Percentiles rank a stretch among this genome's conserved stretches.
Evolutionary conservation across 768 basidiomycete species (phyloP).

Genomic region (Clavulina sp.): DNA sequence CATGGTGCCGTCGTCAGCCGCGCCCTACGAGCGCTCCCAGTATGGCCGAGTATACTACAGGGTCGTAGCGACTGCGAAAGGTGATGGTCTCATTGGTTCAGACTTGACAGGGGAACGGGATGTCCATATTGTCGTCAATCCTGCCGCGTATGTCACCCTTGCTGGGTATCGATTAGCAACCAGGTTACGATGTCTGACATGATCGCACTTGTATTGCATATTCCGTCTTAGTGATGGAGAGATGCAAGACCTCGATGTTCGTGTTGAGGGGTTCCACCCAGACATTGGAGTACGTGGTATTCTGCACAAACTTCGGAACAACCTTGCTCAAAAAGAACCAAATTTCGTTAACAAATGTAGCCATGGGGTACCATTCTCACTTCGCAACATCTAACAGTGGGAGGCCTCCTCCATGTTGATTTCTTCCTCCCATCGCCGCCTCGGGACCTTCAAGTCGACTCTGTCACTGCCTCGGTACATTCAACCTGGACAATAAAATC

Average conservation of each 20-base stretch:
- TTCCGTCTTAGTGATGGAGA: conserved; percentile 4
- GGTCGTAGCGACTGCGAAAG: background rate
- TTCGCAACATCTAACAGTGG: conserved; percentile 11
- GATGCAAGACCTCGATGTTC: conserved; percentile 9
- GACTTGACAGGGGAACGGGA: background rate
- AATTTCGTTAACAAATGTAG: background rate
- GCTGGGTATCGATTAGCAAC: no score
- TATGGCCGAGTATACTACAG: conserved; percentile 11
- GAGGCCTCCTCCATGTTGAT: background rate
- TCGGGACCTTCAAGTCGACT: background rate
- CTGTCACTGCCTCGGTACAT: background rate
- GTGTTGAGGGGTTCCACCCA: background rate
- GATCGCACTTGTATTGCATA: background rate
- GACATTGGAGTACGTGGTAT: background rate
- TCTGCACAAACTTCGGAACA: background rate
- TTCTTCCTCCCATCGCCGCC: conserved; percentile 6
- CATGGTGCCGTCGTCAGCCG: conserved; percentile 10
- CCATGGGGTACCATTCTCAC: conserved; percentile 11
- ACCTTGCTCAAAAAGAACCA: background rate
- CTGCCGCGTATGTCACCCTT: background rate
- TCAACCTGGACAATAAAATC: background rate
- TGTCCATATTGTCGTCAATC: background rate
- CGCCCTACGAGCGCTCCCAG: conserved; percentile 12
- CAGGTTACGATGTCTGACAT: background rate
- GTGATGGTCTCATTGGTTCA: background rate